Evolutionary conservation across 2,329 filamentous ascomycete species (phyloP), one percentile per base, ranked within the genome.

Genomic region (Plenodomus biglobosus): DNA sequence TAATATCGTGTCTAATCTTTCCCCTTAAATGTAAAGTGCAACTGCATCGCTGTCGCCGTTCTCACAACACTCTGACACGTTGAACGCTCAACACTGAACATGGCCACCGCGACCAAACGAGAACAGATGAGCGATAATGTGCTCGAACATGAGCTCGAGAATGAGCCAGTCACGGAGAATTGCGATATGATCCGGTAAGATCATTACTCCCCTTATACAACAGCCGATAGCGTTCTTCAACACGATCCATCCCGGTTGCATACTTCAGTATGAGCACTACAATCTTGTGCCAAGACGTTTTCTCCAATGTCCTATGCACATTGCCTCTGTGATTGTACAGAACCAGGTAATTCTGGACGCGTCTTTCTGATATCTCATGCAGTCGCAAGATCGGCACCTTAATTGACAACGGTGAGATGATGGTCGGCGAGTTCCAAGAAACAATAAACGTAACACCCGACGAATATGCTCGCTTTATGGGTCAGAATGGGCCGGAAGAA

Each of bases 401-500:
- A 48, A 62, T 80, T 17, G 71, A 75, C 21, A 64, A 61, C 2
- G 70, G 73, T 19, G 74, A 74, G 44, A 76, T 78, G 73, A 76
- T 73, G 47, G 68, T 74, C 3, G 70, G 65, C 17, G 68, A 76
- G 32, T 78, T 79, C 53, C 72, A 73, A 35, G 54, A 69, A 3
- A 61, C 64, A 1, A 69, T 78, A 36, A 59, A 62, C n/a, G 68
- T 73, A 10, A 71, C 53, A 13, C 57, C 55, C n/a, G 66, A 56
- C 18, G 64, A 69, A 7, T 76, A 76, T 52, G 53, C 54, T n/a
- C 55, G 51, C 4, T 84, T 83, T 62, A 78, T 83, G 75, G 69
- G 71, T n/a, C 74, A 75, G 59, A 74, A 65, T 19, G 77, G 77
- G 4, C 61, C 68, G 3, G 64, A 70, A 50, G 69, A 68, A 34